Percentiles rank a stretch among this genome's conserved stretches.
These are phyloP conservation scores for Zygosaccharomyces rouxii DNA, from an alignment of 805 yeast genomes.

Conservation along the genomic window DNA sequence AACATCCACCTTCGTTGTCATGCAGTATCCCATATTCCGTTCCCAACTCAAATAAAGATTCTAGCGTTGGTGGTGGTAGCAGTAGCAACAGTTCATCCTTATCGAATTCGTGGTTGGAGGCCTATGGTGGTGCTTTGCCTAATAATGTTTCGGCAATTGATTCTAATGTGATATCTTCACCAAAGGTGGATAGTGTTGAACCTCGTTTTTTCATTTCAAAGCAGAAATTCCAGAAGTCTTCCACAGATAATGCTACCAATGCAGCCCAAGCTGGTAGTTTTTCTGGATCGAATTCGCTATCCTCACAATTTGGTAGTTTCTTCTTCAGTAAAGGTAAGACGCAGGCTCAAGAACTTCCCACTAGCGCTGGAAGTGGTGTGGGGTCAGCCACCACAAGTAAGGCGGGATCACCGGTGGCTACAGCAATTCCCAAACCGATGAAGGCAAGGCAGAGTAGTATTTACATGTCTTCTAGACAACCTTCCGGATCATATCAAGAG, in stretches of 20 bases:
- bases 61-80: slow-evolving; percentile 19
- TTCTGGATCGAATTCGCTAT: slow-evolving; percentile 34
- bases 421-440: slow-evolving; percentile 36
- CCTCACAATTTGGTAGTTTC: slow-evolving; percentile 35
- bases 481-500: slow-evolving; percentile 26
- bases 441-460: slow-evolving; percentile 35
- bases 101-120: slow-evolving; percentile 35
- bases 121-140: slow-evolving; percentile 38
- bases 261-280: slow-evolving; percentile 22
- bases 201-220: slow-evolving; percentile 81
- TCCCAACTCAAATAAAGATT: slow-evolving; percentile 53
- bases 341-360: slow-evolving; percentile 17
- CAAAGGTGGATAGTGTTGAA: slow-evolving; percentile 68
- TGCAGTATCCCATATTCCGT: slow-evolving; percentile 66
- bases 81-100: slow-evolving; percentile 31
- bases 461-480: slow-evolving; percentile 36
- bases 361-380: slow-evolving; percentile 1
- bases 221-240: slow-evolving; percentile 45
- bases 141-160: slow-evolving; percentile 40
- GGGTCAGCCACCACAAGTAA: slow-evolving; percentile 5
- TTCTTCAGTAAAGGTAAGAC: slow-evolving; percentile 28
- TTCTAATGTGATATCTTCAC: slow-evolving; percentile 67
- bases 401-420: slow-evolving; percentile 22
- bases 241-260: slow-evolving; percentile 19
- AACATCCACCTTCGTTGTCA: slow-evolving; percentile 44